These are phyloP conservation scores for Kalmanozyma brasiliensis DNA, from an alignment of 1,284 basidiomycete genomes.

Conservation along the genomic window DNA sequence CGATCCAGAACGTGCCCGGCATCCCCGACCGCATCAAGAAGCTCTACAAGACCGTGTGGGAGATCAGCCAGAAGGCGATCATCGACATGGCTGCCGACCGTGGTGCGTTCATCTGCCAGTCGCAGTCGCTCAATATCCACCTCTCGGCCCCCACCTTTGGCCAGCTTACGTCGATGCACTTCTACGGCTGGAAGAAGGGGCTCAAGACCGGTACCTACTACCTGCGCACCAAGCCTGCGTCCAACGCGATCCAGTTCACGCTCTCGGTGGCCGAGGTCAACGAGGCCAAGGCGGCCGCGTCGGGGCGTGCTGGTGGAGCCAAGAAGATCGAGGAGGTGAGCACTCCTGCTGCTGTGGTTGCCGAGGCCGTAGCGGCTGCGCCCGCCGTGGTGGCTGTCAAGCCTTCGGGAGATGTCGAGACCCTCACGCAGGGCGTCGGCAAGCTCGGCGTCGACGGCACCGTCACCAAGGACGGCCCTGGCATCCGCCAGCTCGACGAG, in stretches of 20 bases:
- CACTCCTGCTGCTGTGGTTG: conserved; percentile 6
- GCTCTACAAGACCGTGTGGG: conserved; percentile 99
- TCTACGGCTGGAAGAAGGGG: conserved; percentile 99
- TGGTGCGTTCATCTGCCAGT: conserved; percentile 97
- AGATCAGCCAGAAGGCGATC: conserved; percentile 98
- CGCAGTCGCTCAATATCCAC: conserved; percentile 85
- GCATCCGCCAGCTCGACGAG: conserved; percentile 33
- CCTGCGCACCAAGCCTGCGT: conserved; percentile 91
- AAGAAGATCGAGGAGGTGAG: conserved; percentile 19
- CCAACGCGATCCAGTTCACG: conserved; percentile 97
- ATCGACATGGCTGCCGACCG: conserved; percentile 98
- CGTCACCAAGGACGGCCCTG: conserved; percentile 61
- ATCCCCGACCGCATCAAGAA: conserved; percentile 73
- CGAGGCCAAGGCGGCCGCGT: conserved; percentile 73
- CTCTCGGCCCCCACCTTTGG: conserved; percentile 89
- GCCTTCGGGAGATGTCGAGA: conserved; percentile 9
- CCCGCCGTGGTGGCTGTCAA: conserved; percentile 18
- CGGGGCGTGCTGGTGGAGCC: conserved; percentile 40
- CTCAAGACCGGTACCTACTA: conserved; percentile 90
- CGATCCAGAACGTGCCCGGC: conserved; percentile 75
- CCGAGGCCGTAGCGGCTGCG: conserved; percentile 11
- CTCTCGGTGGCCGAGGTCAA: conserved; percentile 83
- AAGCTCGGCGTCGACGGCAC: conserved; percentile 62
- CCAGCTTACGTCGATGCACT: conserved; percentile 92
- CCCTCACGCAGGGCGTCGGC: conserved; percentile 51